Evolutionary conservation across 139 green algal species (phyloP).

Genomic region (Mychonastes homosphaera): DNA sequence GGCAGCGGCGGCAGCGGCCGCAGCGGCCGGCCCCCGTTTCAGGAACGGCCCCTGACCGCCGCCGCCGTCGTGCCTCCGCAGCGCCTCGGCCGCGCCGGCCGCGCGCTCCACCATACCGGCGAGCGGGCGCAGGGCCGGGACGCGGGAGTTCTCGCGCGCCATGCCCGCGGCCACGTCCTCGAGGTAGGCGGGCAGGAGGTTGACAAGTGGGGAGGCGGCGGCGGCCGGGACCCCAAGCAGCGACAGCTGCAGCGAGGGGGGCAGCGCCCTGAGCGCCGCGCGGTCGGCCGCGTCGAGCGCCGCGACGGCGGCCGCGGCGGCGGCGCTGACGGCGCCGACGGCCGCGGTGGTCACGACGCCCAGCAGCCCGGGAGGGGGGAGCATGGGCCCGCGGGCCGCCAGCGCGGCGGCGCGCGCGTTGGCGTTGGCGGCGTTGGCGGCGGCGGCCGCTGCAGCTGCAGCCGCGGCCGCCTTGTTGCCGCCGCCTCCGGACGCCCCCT

Average conservation of each 20-base stretch:
- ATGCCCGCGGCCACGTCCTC: slow-evolving; percentile 2
- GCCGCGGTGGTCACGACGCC: slow-evolving; percentile 7
- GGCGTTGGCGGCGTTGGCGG: neutral
- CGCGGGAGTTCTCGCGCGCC: neutral
- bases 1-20: neutral
- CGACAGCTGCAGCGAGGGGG: slow-evolving; percentile 1
- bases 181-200: slow-evolving; percentile 6
- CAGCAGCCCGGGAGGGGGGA: neutral
- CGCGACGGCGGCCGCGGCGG: neutral
- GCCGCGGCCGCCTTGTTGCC: neutral
- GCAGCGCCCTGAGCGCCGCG: neutral
- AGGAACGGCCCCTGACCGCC: neutral
- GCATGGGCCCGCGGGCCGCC: neutral
- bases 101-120: neutral
- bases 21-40: neutral
- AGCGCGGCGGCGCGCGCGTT: neutral
- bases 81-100: neutral
- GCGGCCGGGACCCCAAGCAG: slow-evolving; percentile 3
- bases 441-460: neutral
- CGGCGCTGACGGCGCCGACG: slow-evolving; percentile 3
- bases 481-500: no score
- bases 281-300: slow-evolving; percentile 3
- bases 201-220: no score
- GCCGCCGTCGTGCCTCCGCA: neutral
- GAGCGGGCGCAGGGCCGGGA: neutral